Conservation (phyloP, 208 protist genomes). For the Crithidia mellificae region DNA sequence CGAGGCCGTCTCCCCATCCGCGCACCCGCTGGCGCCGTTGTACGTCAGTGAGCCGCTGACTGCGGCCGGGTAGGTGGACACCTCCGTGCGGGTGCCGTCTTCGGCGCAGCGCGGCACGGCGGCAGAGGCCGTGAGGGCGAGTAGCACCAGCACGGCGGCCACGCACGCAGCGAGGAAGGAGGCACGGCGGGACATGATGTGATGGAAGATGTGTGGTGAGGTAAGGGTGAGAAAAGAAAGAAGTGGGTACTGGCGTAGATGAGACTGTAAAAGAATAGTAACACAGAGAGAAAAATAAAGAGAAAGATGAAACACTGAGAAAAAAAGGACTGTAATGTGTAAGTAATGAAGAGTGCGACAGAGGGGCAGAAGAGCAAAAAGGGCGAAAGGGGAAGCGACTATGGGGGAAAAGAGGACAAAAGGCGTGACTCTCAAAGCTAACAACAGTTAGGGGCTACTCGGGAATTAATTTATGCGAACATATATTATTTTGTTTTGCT, state of each 20-base stretch:
- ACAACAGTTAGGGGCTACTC: too few relatives aligned
- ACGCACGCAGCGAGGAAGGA: constrained; percentile 7
- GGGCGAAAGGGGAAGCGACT: too few relatives aligned
- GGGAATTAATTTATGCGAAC: too few relatives aligned
- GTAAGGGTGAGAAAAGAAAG: background rate
- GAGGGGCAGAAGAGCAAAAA: too few relatives aligned
- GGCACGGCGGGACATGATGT: constrained; percentile 4
- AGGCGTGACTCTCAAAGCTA: too few relatives aligned
- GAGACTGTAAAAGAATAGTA: constrained; percentile 1
- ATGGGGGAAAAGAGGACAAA: too few relatives aligned
- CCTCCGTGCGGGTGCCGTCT: constrained; percentile 6
- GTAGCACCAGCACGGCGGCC: constrained; percentile 15
- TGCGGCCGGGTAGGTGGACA: background rate
- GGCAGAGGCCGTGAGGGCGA: constrained; percentile 9
- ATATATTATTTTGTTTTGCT: too few relatives aligned
- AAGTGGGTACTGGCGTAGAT: background rate
- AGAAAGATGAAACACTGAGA: background rate
- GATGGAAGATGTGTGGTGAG: background rate
- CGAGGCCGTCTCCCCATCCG: background rate
- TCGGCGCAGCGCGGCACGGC: constrained; percentile 33
- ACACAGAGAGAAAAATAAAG: constrained; percentile 2
- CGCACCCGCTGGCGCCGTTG: constrained; percentile 8
- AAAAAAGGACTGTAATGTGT: too few relatives aligned
- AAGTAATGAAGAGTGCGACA: too few relatives aligned
- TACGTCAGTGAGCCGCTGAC: constrained; percentile 7